Base-by-base conservation (phyloP, 2,329 filamentous ascomycete genomes). In the Aspergillus sp. region DNA sequence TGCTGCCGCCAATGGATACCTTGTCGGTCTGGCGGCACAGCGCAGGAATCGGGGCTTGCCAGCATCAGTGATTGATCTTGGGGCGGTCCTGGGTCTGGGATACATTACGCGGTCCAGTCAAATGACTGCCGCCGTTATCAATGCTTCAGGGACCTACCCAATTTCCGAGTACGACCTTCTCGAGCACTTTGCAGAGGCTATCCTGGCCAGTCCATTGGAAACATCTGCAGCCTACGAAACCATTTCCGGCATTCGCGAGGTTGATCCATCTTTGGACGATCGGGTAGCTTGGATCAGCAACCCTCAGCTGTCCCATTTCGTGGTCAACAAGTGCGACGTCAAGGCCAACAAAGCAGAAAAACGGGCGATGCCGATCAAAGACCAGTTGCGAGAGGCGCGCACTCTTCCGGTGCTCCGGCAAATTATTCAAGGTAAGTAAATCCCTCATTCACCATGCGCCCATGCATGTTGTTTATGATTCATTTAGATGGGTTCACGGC, bases 1-100 rank as follows among this genome's bases (percentile, higher is more conserved):
- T 22, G 52, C 49, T 1, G 63, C 63, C 2, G 62, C 62, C 0
- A 62, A 61, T 16, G 32, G 9, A 14, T 65, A 54, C 47, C 54
- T 61, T 36, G 45, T 18, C 2, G 20, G 32, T 3, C 31, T 64
- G 6, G 56, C 52, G 6, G 16, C 20, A 4, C 45, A 54, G 3
- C 47, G 63, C 5, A 29, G 52, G 3, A 29, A 36, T 4, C 53
- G 54, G 0, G 59, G 61, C 5, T 18, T 63, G 6, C 39, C 54
- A 0, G 63, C 29, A 0, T 58, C 54, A 2, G 42, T 49, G 3
- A 47, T 65, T 12, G 47, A 62, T 20, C 57, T 62, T 18, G 57
- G 55, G 5, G 16, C 9, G 2, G 46, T 65, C 2, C 12, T 42
- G 3, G 63, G 63, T 10, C 32, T 52, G 6, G 55, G 55, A 7